phyloP scores from a whole-genome alignment of 2,329 filamentous ascomycete species.

The Triangularia setosa region DNA sequence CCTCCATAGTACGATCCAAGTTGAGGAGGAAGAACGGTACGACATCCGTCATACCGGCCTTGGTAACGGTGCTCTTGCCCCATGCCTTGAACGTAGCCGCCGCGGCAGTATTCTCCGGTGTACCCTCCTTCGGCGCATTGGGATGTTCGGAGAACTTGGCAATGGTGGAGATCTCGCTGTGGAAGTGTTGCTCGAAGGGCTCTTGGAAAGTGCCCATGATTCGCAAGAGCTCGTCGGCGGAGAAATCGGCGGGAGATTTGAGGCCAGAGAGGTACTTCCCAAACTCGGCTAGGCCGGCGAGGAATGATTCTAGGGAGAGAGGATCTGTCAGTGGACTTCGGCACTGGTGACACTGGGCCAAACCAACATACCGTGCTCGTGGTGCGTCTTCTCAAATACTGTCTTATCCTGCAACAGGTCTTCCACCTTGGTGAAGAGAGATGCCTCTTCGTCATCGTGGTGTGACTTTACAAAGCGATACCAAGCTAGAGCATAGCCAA shows the following conservation, averaged over 20 bases:
- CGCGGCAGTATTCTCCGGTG: conserved; percentile 43
- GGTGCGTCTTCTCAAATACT: conserved; percentile 49
- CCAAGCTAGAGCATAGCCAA: conserved; percentile 56
- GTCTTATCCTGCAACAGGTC: conserved; percentile 46
- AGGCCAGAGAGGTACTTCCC: conserved; percentile 48
- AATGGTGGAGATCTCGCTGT: conserved; percentile 52
- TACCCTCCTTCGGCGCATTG: conserved; percentile 45
- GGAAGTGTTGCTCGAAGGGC: conserved; percentile 52
- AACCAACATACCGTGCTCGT: conserved; percentile 49
- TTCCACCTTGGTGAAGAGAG: conserved; percentile 53
- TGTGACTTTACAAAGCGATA: conserved; percentile 57
- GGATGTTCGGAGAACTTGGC: conserved; percentile 47
- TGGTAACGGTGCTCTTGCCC: conserved; percentile 61
- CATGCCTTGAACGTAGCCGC: conserved; percentile 53
- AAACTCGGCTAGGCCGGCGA: conserved; percentile 49
- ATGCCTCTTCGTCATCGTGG: conserved; percentile 57
- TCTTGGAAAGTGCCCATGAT: conserved; percentile 50
- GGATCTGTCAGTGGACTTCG: conserved; percentile 4
- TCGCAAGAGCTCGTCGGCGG: conserved; percentile 40
- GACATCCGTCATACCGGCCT: conserved; percentile 55
- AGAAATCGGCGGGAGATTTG: conserved; percentile 39
- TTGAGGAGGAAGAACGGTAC: conserved; percentile 64
- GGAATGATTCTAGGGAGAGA: conserved; percentile 40
- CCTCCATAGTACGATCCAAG: conserved; percentile 56
- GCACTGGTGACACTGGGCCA: not conserved